phyloP scores from a whole-genome alignment of 164 flowering plant genomes.

The Vitis cinerea region DNA sequence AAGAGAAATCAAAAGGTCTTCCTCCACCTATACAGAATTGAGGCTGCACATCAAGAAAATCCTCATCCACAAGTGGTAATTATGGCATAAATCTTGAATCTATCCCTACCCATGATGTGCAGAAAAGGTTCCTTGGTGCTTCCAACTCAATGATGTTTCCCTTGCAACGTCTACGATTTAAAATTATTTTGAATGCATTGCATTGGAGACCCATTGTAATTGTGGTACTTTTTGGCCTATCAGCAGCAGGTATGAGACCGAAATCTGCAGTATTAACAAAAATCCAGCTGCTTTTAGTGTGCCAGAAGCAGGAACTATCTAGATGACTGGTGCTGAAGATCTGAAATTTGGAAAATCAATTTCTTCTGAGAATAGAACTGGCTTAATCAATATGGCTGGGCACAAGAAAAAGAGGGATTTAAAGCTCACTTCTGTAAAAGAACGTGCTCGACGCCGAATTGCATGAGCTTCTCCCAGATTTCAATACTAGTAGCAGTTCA shows the following conservation, averaged over 20 bases:
- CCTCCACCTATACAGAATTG: constrained; percentile 12
- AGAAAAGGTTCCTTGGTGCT: constrained; percentile 19
- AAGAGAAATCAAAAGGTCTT: constrained; percentile 25
- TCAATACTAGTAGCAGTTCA: constrained; percentile 2
- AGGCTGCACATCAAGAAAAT: constrained; percentile 22
- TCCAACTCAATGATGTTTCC: constrained; percentile 11
- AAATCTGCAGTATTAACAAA: constrained; percentile 52
- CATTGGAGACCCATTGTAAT: constrained; percentile 13
- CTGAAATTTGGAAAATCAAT: constrained; percentile 26
- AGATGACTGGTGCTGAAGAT: constrained; percentile 48
- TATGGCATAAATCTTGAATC: constrained; percentile 15
- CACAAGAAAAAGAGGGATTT: constrained; percentile 29
- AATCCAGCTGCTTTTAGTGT: constrained; percentile 79
- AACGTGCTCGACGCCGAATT: constrained; percentile 1
- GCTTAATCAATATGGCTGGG: constrained; percentile 16
- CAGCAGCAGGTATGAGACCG: constrained; percentile 14
- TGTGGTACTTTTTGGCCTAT: constrained; percentile 14
- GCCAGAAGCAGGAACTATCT: constrained; percentile 54
- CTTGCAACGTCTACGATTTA: constrained; percentile 11
- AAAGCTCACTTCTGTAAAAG: constrained; percentile 29
- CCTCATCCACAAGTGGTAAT: constrained; percentile 13
- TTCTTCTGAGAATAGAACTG: constrained; percentile 11
- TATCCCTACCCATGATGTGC: constrained; percentile 16
- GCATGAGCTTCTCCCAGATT: constrained; percentile 4
- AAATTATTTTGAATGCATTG: constrained; percentile 11